Base-by-base conservation (phyloP, 1,139 yeast species). In the Lodderomyces oxycetoniae region DNA sequence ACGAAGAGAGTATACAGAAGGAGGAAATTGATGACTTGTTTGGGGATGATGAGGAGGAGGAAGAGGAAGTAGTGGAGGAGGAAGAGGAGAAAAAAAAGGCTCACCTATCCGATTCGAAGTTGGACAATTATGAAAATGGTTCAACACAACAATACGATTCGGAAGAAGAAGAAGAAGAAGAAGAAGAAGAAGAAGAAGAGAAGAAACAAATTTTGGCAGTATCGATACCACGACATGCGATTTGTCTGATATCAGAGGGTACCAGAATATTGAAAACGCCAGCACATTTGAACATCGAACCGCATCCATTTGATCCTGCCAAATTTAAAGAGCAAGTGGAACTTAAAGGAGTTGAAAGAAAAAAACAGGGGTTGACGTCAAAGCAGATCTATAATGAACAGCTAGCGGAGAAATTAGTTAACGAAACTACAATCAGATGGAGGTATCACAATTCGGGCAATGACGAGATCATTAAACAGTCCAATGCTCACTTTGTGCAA, bases 371-470 rank as follows among this genome's bases (percentile, higher is more conserved):
- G 22, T 40, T 61, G 47, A 52, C 66, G 32, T 61, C 58, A 3
- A 63, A 63, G 36, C 59, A 62, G 36, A 53, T 52, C 12, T 59
- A 61, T 31, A 73, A 71, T 42, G 66, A 74, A 37, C 61, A 74
- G 36, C 57, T 64, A 17, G 63, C 70, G 3, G 75, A 71, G 37
- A 73, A 71, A 45, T 63, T 81, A 28, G 66, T 77, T 39, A 85
- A 82, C 43, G 88, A 84, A 50, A 87, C 87, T 53, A 87, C 96
- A 1, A 68, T 91, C 25, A 74, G 97, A 50, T 91, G 98, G 98
- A 77, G 94, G 59, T 88, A 89, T 55, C 81, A 87, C 19, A 75
- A 74, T 29, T 63, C 73, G 35, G 84, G 77, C 17, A 71, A 79
- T 38, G 73, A 68, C 41, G 80, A 74, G 37, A 77, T 84, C 45